Conservation (phyloP, 2,329 filamentous ascomycete species). For the Hymenotorrendiella dingleyae region DNA sequence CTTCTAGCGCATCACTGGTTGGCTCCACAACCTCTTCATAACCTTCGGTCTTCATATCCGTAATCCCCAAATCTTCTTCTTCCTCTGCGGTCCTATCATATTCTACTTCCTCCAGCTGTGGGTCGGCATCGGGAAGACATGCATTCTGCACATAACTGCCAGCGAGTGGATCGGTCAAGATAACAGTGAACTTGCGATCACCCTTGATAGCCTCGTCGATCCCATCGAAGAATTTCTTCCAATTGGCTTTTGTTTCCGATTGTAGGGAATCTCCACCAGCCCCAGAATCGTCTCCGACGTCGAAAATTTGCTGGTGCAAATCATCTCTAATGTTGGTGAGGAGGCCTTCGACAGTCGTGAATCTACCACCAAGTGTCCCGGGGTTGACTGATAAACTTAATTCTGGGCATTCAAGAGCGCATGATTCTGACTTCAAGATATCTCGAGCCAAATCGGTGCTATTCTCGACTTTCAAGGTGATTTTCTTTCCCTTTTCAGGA, state of each 20-base stretch:
- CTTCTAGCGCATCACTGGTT: too few relatives aligned
- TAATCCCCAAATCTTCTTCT: conserved; percentile 85
- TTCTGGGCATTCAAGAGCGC: conserved; percentile 79
- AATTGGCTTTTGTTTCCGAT: conserved; percentile 58
- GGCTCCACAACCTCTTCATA: conserved; percentile 46
- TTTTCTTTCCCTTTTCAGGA: conserved; percentile 77
- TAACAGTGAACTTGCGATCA: conserved; percentile 71
- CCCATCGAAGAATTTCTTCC: conserved; percentile 74
- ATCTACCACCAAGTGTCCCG: conserved; percentile 88
- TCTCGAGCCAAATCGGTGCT: conserved; percentile 77
- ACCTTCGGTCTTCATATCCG: conserved; percentile 86
- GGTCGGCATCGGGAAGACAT: conserved; percentile 68
- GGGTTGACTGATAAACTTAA: conserved; percentile 83
- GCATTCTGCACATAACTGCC: conserved; percentile 92
- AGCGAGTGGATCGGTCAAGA: conserved; percentile 82
- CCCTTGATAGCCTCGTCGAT: conserved; percentile 76
- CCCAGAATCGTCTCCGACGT: conserved; percentile 52
- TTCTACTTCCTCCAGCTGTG: conserved; percentile 72
- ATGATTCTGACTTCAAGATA: conserved; percentile 94
- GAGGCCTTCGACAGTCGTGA: conserved; percentile 94
- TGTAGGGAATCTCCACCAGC: conserved; percentile 75
- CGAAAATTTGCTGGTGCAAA: conserved; percentile 81
- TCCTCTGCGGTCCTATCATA: conserved; percentile 88
- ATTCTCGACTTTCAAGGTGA: conserved; percentile 67
- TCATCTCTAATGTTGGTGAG: conserved; percentile 90